Percentiles rank a stretch among this genome's conserved stretches.
Evolutionary conservation across 2,329 filamentous ascomycete species (phyloP).

Genomic region (Hymenoscyphus repandus): DNA sequence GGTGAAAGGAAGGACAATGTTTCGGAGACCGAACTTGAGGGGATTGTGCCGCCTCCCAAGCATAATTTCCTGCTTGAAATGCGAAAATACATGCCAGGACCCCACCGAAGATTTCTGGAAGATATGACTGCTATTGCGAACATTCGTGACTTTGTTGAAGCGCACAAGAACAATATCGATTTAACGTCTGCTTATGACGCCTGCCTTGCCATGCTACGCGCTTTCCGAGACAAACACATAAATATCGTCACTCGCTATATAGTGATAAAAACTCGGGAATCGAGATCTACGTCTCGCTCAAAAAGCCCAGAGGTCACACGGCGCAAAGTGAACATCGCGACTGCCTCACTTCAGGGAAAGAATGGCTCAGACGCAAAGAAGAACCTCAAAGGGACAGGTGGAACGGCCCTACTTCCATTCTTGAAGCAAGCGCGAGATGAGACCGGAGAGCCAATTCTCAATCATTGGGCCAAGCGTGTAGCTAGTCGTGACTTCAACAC

Average conservation of each 20-base stretch:
- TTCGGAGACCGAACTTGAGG: conserved; percentile 41
- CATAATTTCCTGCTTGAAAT: conserved; percentile 97
- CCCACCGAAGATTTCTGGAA: conserved; percentile 82
- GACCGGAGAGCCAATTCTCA: conserved; percentile 85
- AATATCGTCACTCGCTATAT: conserved; percentile 96
- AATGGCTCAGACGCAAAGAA: conserved; percentile 38
- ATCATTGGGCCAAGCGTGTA: conserved; percentile 48
- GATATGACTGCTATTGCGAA: conserved; percentile 78
- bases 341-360: conserved; percentile 41
- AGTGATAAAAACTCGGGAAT: conserved; percentile 77
- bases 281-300: conserved; percentile 50
- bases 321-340: conserved; percentile 58
- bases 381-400: conserved; percentile 82
- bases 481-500: conserved; percentile 32
- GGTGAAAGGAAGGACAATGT: conserved; percentile 57
- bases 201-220: conserved; percentile 70
- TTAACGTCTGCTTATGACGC: conserved; percentile 84
- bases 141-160: conserved; percentile 76
- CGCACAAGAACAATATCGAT: conserved; percentile 52
- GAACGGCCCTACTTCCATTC: conserved; percentile 90
- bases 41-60: conserved; percentile 45
- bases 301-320: conserved; percentile 44
- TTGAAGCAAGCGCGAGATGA: conserved; percentile 95
- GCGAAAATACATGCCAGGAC: conserved; percentile 93
- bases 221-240: conserved; percentile 75